Evolutionary conservation across 2,329 filamentous ascomycete species (phyloP), one percentile per base, ranked within the genome.

Genomic region (Fusarium sp.): DNA sequence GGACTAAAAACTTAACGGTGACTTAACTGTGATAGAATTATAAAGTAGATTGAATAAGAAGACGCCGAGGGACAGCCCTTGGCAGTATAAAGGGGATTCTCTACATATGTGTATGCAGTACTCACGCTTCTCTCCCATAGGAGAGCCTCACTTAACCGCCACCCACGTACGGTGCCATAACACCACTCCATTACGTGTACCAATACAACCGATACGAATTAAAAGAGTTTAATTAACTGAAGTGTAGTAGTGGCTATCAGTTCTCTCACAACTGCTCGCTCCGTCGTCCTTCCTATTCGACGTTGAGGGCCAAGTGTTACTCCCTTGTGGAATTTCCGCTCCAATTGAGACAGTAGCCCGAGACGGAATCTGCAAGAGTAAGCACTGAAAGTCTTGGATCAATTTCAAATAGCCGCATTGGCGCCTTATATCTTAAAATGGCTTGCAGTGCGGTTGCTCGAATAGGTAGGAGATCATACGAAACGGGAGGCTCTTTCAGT

Each of bases 381-480:
- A 62, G 60, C 37, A 52, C 55, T 61, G 58, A 35, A 26, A 45
- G 26, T 40, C 38, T 32, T 45, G 33, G 23, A 2, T 27, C 49
- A 40, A 40, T 52, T 17, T 52, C 32, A 26, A 26, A n/a, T 50
- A 26, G 8, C 20, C 15, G 17, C 12, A 6, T 15, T 50, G 32
- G 20, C 17, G 15, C 32, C 18, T 38, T 27, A 12, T 40, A 52
- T 27, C 37, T 44, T 26, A n/a, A 32, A 14, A 42, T 15, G 37
- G 15, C 17, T 33, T 40, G 13, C 33, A 20, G 33, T 52, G 33
- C 33, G 17, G 20, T 10, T 27, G 20, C 33, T 40, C 18, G 13
- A 27, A 52, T 17, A 13, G 33, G 23, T 40, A 52, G 33, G 27
- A 33, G 12, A 15, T 23, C 37, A 45, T 33, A 45, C 45, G 52